Conservation (phyloP, 805 yeast genomes). For the Metschnikowia bowlesiae region DNA sequence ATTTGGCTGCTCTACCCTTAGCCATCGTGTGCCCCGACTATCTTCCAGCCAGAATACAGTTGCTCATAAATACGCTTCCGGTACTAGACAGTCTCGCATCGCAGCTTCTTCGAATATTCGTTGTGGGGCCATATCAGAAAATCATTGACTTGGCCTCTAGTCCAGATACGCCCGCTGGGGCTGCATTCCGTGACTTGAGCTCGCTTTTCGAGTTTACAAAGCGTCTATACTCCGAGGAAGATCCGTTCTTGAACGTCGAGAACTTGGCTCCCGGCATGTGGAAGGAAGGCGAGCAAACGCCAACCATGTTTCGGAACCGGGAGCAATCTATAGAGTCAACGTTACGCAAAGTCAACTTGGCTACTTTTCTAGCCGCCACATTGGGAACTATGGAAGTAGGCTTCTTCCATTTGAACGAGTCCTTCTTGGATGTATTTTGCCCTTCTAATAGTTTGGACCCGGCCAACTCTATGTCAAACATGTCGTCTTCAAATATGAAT, state of each 20-base stretch:
- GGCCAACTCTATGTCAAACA: slow-evolving; percentile 35
- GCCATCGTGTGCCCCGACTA: slow-evolving; percentile 53
- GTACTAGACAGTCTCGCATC: slow-evolving; percentile 77
- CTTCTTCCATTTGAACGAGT: slow-evolving; percentile 77
- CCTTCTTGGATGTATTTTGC: slow-evolving; percentile 82
- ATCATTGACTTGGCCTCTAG: slow-evolving; percentile 65
- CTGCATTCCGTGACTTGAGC: slow-evolving; percentile 62
- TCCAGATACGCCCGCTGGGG: slow-evolving; percentile 61
- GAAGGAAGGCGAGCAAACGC: slow-evolving; percentile 59
- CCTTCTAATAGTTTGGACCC: slow-evolving; percentile 61
- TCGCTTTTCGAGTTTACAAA: slow-evolving; percentile 76
- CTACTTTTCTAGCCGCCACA: slow-evolving; percentile 84
- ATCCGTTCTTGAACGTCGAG: slow-evolving; percentile 66
- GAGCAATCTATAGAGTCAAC: slow-evolving; percentile 62
- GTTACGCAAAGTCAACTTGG: slow-evolving; percentile 77
- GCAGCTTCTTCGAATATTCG: slow-evolving; percentile 70
- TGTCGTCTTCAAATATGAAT: slow-evolving; percentile 27
- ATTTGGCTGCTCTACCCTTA: slow-evolving; percentile 57
- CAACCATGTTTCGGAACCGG: slow-evolving; percentile 52
- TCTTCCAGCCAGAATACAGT: slow-evolving; percentile 57
- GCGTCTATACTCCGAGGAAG: slow-evolving; percentile 61
- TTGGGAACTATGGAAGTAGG: slow-evolving; percentile 84
- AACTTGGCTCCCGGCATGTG: slow-evolving; percentile 70
- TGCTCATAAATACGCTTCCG: slow-evolving; percentile 65
- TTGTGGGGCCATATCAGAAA: slow-evolving; percentile 71